These are phyloP conservation scores for Ligustrum vulgare DNA, from an alignment of 257 asterid species.

Conservation along the genomic window DNA sequence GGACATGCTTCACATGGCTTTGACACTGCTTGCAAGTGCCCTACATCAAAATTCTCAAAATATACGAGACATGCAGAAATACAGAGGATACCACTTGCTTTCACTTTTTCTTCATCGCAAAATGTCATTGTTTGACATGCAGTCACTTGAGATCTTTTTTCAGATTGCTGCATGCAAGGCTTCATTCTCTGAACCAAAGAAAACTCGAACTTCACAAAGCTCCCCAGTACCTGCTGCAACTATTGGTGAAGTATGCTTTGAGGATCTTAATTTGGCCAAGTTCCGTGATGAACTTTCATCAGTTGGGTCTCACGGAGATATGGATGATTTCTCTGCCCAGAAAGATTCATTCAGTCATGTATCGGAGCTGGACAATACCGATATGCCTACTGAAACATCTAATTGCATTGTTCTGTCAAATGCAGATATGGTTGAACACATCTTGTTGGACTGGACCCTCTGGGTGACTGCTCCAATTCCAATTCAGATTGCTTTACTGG, in stretches of 20 bases:
- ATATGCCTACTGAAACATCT: conserved; percentile 76
- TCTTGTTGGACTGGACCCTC: conserved; percentile 97
- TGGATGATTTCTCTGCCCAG: conserved; percentile 92
- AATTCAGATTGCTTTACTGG: conserved; percentile 85
- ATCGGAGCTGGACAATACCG: conserved; percentile 90
- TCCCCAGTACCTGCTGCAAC: conserved; percentile 56
- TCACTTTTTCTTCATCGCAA: conserved; percentile 89
- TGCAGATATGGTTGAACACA: conserved; percentile 99
- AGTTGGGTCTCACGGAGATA: conserved; percentile 84
- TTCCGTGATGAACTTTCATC: conserved; percentile 90
- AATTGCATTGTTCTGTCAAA: conserved; percentile 95
- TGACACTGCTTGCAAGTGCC: conserved; percentile 82
- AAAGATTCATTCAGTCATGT: conserved; percentile 90
- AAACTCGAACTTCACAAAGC: conserved; percentile 40
- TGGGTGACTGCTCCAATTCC: conserved; percentile 94
- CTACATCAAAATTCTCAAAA: conserved; percentile 98
- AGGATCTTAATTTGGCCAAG: conserved; percentile 74
- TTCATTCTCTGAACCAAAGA: conserved; percentile 92
- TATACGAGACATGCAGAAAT: conserved; percentile 91
- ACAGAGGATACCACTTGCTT: conserved; percentile 96
- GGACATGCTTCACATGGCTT: conserved; percentile 99
- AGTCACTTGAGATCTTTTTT: conserved; percentile 93
- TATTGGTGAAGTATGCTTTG: conserved; percentile 62
- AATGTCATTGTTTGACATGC: conserved; percentile 97
- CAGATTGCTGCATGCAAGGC: conserved; percentile 99